phyloP scores from a whole-genome alignment of 169 alveolate genomes.

The Perkinsus marinus region DNA sequence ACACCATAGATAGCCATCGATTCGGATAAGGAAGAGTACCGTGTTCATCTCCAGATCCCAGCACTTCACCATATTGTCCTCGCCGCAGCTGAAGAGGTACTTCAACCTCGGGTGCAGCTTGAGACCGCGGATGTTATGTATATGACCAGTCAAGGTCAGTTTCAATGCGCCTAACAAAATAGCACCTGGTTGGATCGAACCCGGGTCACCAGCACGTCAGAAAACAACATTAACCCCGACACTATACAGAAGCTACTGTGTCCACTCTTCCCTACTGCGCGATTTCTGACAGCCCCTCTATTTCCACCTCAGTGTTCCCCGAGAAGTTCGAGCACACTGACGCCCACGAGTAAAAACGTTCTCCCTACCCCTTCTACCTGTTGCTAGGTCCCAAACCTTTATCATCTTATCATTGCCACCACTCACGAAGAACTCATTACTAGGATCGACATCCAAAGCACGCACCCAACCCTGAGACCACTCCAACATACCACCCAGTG shows the following conservation, averaged over 20 bases:
- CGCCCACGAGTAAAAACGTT: no score
- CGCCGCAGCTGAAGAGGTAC: constrained; percentile 76
- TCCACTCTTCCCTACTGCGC: no score
- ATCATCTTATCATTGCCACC: constrained; percentile 73
- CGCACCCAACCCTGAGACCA: constrained; percentile 66
- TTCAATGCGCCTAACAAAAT: constrained; percentile 46
- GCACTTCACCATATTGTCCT: constrained; percentile 65
- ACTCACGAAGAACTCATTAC: constrained; percentile 66
- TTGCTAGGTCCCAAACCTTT: constrained; percentile 75
- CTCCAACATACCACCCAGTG: background rate
- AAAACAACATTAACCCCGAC: background rate
- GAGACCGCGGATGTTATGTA: constrained; percentile 58
- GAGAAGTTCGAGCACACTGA: no score
- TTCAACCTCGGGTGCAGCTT: constrained; percentile 60
- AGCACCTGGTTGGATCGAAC: background rate
- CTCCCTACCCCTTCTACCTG: background rate
- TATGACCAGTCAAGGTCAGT: constrained; percentile 72
- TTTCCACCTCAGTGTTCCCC: no score
- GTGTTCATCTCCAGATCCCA: constrained; percentile 76
- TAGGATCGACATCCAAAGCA: constrained; percentile 60
- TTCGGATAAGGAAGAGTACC: background rate
- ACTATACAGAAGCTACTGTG: no score
- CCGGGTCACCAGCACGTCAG: background rate
- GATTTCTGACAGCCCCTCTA: no score
- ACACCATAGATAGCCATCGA: background rate